Percentiles rank a stretch among this genome's conserved stretches.
These are phyloP conservation scores for Linum lewisii DNA, from an alignment of 345 rosid genomes.

Conservation along the genomic window DNA sequence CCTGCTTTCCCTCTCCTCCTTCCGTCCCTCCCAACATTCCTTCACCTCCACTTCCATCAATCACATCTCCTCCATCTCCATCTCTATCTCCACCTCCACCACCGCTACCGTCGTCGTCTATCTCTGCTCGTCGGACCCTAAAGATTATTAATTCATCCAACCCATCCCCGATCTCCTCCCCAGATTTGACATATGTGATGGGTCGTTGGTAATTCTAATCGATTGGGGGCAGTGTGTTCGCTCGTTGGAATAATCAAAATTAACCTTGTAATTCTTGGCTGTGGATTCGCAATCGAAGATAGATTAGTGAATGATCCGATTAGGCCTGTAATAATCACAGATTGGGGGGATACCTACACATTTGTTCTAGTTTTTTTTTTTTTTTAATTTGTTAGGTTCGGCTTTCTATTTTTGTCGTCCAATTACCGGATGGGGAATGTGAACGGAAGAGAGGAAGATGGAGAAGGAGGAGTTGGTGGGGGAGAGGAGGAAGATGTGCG, in stretches of 20 bases:
- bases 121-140: neutral
- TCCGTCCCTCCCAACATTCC: neutral
- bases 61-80: neutral
- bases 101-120: neutral
- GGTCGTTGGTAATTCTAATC: neutral
- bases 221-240: neutral
- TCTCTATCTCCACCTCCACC: neutral
- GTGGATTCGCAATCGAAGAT: neutral
- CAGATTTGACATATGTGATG: neutral
- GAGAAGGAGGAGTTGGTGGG: slow-evolving; percentile 13
- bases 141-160: neutral
- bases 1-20: neutral
- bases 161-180: neutral
- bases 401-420: neutral
- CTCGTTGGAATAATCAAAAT: too few species aligned
- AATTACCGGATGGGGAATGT: slow-evolving; percentile 68
- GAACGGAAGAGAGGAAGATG: slow-evolving; percentile 72
- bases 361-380: neutral
- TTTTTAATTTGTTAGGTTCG: neutral
- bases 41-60: neutral
- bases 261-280: neutral
- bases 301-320: neutral
- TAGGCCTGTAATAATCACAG: too few species aligned
- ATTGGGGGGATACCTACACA: neutral
- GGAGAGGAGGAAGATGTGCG: slow-evolving; percentile 12